These are phyloP conservation scores for Arthrobotrys pseudoclavata DNA, from an alignment of 2,329 filamentous ascomycete species.

Conservation along the genomic window DNA sequence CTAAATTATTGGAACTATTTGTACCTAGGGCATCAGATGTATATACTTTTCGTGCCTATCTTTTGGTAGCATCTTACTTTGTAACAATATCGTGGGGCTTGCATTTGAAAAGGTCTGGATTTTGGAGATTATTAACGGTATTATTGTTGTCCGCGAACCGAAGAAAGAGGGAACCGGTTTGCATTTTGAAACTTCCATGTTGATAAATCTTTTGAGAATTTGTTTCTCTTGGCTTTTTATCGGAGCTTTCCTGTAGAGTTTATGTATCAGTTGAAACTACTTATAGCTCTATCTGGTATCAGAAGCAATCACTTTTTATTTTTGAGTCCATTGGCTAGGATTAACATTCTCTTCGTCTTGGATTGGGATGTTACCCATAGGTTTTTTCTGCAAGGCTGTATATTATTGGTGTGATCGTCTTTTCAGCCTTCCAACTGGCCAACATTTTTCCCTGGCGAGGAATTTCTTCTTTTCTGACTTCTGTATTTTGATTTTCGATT, in stretches of 20 bases:
- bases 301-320: conserved; percentile 42
- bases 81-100: conserved; percentile 10
- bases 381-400: conserved; percentile 12
- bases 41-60: conserved; percentile 8
- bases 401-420: not conserved
- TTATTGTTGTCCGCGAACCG: conserved; percentile 45
- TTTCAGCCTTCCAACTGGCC: not conserved
- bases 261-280: conserved; percentile 28
- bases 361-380: conserved; percentile 34
- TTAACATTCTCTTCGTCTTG: not conserved
- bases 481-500: conserved; percentile 31
- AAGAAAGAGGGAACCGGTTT: conserved; percentile 6
- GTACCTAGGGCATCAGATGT: conserved; percentile 1
- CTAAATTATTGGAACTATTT: not conserved
- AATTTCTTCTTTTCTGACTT: conserved; percentile 28
- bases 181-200: conserved; percentile 23
- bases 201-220: conserved; percentile 24
- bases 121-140: conserved; percentile 54
- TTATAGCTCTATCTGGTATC: conserved; percentile 5
- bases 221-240: conserved; percentile 27
- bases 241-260: conserved; percentile 23
- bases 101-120: not conserved
- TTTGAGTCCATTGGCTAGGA: conserved; percentile 20
- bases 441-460: not conserved
- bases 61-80: not conserved